Evolutionary conservation across 1,284 basidiomycete species (phyloP), one percentile per base, ranked within the genome.

Genomic region (Sporisorium iseilematis-ciliati): DNA sequence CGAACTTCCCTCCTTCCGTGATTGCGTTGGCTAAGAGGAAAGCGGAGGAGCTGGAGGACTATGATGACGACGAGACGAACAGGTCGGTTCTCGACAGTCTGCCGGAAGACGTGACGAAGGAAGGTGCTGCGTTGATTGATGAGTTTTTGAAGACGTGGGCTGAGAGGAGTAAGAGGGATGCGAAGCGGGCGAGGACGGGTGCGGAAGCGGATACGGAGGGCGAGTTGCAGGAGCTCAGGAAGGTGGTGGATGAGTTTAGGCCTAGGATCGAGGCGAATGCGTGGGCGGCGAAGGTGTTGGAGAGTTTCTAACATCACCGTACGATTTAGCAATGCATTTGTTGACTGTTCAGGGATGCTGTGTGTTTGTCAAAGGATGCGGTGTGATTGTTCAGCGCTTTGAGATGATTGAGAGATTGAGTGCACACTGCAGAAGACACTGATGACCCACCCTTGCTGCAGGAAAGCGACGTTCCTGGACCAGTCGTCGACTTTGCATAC

Each of bases 21-120:
- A 91, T 98, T 68, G 93, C 92, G 88, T 93, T 95, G 55, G 97
- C 97, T 5, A 94, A 93, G 86, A 89, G 92, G 50, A 99, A 98
- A 84, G 96, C 96, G 0, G 93, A 96, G 78, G 96, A 98, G 78
- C 88, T 99, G 31, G 97, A 99, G 87, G 95, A 97, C 82, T 96
- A 95, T 85, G 91, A 91, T 23, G 63, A 60, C 12, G 75, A 75
- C 35, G 57, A 67, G 20, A 23, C 48, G 5, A 35, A 18, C 29
- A 50, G 38, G 14, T 53, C 57, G 31, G 62, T 69, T 35, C 53
- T 75, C 12, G 63, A 69, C 33, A 69, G 54, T 20, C 8, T 79
- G 68, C 76, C 76, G 16, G 86, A 90, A 38, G 89, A 90, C 18
- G 89, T 91, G 54, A 90, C 89, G 3, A 91, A 93, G 54, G 90